Evolutionary conservation across 108 stramenopile genomes (phyloP).

Genomic region (Cyclotella cryptica): DNA sequence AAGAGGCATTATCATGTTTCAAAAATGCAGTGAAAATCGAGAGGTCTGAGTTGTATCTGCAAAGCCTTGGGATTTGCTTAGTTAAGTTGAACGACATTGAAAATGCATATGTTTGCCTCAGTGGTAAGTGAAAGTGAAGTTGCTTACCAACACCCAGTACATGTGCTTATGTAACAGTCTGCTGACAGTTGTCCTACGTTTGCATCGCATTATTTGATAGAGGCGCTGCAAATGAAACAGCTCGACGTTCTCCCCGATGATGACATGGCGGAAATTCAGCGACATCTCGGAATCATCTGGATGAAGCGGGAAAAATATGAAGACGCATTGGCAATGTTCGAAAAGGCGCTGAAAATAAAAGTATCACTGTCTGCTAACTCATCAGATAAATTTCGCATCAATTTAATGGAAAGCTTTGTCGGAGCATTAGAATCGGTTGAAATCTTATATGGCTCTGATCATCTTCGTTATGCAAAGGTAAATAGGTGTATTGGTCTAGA

Average conservation of each 20-base stretch:
- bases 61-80: constrained; percentile 49
- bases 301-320: constrained; percentile 42
- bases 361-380: constrained; percentile 25
- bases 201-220: constrained; percentile 14
- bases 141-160: not conserved
- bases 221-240: constrained; percentile 55
- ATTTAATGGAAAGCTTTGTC: constrained; percentile 56
- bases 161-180: not conserved
- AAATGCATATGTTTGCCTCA: constrained; percentile 47
- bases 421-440: constrained; percentile 53
- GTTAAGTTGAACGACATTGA: constrained; percentile 48
- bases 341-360: constrained; percentile 49
- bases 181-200: not conserved
- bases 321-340: constrained; percentile 42
- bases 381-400: constrained; percentile 23
- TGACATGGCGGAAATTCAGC: constrained; percentile 55
- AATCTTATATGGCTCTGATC: constrained; percentile 39
- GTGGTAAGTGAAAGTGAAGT: constrained; percentile 11
- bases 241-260: constrained; percentile 37
- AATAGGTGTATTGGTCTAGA: not conserved
- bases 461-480: constrained; percentile 46
- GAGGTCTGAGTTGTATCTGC: constrained; percentile 46
- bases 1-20: constrained; percentile 48
- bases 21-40: constrained; percentile 49
- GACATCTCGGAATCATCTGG: constrained; percentile 48